A percentile compares a stretch with the other conserved stretches of the same genome.
These are phyloP conservation scores for Cenchrus americanus DNA, from an alignment of 176 grass and related monocot genomes.

Conservation along the genomic window DNA sequence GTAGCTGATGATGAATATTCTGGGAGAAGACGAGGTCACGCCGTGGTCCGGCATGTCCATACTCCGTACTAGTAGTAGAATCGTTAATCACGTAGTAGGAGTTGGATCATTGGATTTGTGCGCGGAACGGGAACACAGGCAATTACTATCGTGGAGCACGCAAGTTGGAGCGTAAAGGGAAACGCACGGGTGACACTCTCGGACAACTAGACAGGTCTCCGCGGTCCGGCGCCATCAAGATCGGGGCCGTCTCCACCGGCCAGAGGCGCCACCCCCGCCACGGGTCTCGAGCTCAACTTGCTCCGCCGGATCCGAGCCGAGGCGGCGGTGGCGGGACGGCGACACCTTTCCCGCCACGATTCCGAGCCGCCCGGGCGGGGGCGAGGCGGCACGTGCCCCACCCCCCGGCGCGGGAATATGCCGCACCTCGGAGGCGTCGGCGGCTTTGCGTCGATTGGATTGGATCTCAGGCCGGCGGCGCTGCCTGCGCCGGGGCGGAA, in stretches of 20 bases:
- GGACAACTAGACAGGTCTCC: not conserved
- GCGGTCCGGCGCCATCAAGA: no score
- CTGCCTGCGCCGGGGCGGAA: not conserved
- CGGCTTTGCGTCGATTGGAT: constrained; percentile 18
- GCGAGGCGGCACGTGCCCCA: not conserved
- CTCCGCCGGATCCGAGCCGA: not conserved
- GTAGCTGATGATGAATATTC: not conserved
- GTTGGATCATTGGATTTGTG: no score
- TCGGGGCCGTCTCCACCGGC: not conserved
- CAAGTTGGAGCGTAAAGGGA: not conserved
- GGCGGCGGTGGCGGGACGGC: no score
- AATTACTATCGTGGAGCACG: not conserved
- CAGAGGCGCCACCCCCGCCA: not conserved
- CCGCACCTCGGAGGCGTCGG: constrained; percentile 22
- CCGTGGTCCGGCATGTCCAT: not conserved
- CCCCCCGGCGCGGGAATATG: not conserved
- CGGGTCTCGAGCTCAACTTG: not conserved
- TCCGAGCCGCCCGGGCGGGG: constrained; percentile 27
- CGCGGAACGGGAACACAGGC: not conserved
- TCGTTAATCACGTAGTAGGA: not conserved
- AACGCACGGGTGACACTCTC: not conserved
- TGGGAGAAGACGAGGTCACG: not conserved
- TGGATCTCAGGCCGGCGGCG: constrained; percentile 25
- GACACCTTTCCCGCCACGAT: no score
- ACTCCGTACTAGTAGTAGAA: not conserved